Evolutionary conservation across 148 eudicot genomes (phyloP).

Genomic region (Amaranthus cruentus): DNA sequence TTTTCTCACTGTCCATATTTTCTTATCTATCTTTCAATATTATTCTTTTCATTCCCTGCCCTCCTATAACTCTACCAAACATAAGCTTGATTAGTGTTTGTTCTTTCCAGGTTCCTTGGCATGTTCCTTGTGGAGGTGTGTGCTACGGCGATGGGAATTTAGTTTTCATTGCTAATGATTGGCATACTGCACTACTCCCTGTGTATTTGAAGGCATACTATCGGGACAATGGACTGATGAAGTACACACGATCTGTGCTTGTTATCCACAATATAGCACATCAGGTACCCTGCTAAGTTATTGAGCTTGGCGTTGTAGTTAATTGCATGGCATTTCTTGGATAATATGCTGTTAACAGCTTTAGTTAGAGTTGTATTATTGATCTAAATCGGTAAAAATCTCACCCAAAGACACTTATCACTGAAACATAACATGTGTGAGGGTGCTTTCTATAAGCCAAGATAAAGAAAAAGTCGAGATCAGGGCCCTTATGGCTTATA

Average conservation of each 20-base stretch:
- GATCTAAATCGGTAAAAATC: too few species aligned
- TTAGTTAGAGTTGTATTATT: too few species aligned
- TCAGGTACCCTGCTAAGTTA: conserved; percentile 49
- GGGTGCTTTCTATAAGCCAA: too few species aligned
- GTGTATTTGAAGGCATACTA: conserved; percentile 95
- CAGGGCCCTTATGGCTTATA: neutral
- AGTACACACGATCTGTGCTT: conserved; percentile 72
- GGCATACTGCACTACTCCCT: conserved; percentile 96
- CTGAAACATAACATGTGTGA: too few species aligned
- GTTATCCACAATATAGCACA: conserved; percentile 97
- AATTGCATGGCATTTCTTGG: neutral
- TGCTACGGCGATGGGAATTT: conserved; percentile 98
- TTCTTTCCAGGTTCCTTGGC: conserved; percentile 83
- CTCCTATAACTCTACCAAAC: too few species aligned
- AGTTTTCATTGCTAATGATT: conserved; percentile 95
- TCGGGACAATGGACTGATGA: conserved; percentile 86
- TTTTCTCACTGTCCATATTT: too few species aligned
- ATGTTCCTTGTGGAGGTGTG: conserved; percentile 95
- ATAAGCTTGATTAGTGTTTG: neutral
- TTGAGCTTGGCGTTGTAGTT: neutral
- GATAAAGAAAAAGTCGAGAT: too few species aligned
- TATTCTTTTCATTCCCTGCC: too few species aligned
- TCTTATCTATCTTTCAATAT: too few species aligned
- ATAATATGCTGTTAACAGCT: neutral
- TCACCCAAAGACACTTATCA: too few species aligned